Evolutionary conservation across 140 eudicot species (phyloP), one percentile per base, ranked within the genome.

Genomic region (Cichorium intybus): DNA sequence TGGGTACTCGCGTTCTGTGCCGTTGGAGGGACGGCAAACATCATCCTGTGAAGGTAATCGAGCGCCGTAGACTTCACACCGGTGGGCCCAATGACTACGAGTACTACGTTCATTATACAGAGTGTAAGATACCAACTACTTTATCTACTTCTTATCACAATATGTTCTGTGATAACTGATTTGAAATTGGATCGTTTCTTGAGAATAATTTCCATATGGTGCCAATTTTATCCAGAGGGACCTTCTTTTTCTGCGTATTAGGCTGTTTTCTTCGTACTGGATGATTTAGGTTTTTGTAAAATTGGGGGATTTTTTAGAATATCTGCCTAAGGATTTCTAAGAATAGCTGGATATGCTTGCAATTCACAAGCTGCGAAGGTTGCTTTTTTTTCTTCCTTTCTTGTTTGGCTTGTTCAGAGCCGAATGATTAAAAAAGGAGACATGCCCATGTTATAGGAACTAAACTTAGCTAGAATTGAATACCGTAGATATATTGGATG

Each of bases 41-140:
- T 77, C 98, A 92, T 45, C 95, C 96, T 2, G 98, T 92, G 10
- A 92, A 92, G 79, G 98, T 92, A 60, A 92, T 92, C 56, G 98
- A 92, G 50, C 96, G 98, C 50, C 95, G 98, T 41, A 66, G 79
- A 24, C 45, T 82, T 48, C 79, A 74, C 4, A 51, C 29, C 60
- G 91, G 78, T 15, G 96, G 86, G 4, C 71, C 86, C 24, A 82
- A 84, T 64, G 93, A 92, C 51, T 92, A 92, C 60, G 98, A 92
- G 72, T 92, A 92, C 79, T 92, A 92, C 46, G 98, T 92, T 64
- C 98, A 88, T 70, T 92, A 92, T 62, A 92, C 93, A 18, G 98
- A 92, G 52, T 92, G 98, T 92, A 59, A 68, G 96, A 43, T 16
- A 6, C 16, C 24, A 16, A 58, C n/a, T 66, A 31, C 39, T 27